These are phyloP conservation scores for Pinus albicaulis DNA, from an alignment of 75 land plant species.

Conservation along the genomic window DNA sequence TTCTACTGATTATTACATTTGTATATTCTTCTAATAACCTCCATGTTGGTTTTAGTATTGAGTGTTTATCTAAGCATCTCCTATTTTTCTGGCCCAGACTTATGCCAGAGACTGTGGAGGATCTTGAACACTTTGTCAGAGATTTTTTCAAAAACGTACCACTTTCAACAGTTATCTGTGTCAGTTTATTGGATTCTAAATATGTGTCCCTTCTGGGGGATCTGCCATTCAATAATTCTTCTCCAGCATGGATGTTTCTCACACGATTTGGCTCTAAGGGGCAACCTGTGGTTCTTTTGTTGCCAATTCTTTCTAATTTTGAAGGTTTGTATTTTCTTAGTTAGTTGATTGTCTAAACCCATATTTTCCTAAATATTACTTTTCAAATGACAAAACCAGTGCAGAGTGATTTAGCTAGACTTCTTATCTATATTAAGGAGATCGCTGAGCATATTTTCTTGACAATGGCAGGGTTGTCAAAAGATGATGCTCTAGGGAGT, in stretches of 20 bases:
- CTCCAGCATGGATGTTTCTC: conserved; percentile 67
- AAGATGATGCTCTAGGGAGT: background rate
- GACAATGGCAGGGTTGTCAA: conserved; percentile 13
- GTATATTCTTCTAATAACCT: background rate
- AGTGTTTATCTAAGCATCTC: background rate
- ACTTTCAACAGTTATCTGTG: conserved; percentile 45
- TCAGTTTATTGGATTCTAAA: conserved; percentile 72
- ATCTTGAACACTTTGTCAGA: conserved; percentile 26
- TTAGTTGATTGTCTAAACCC: background rate
- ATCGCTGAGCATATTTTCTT: background rate
- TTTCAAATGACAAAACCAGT: background rate
- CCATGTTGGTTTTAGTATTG: background rate
- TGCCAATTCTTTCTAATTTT: conserved; percentile 40
- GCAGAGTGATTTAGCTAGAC: background rate
- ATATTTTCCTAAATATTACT: conserved; percentile 1
- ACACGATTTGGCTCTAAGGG: conserved; percentile 42
- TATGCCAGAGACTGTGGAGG: conserved; percentile 26
- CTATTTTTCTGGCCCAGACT: conserved; percentile 19
- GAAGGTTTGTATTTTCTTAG: conserved; percentile 33
- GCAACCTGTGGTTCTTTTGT: conserved; percentile 54
- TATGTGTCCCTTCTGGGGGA: conserved; percentile 34
- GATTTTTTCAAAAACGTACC: conserved; percentile 50
- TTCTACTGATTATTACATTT: background rate
- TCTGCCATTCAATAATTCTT: conserved; percentile 13
- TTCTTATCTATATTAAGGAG: background rate